Evolutionary conservation across 2,329 filamentous ascomycete genomes (phyloP), one percentile per base, ranked within the genome.

Genomic region (Mycosphaerelloides madeirae): DNA sequence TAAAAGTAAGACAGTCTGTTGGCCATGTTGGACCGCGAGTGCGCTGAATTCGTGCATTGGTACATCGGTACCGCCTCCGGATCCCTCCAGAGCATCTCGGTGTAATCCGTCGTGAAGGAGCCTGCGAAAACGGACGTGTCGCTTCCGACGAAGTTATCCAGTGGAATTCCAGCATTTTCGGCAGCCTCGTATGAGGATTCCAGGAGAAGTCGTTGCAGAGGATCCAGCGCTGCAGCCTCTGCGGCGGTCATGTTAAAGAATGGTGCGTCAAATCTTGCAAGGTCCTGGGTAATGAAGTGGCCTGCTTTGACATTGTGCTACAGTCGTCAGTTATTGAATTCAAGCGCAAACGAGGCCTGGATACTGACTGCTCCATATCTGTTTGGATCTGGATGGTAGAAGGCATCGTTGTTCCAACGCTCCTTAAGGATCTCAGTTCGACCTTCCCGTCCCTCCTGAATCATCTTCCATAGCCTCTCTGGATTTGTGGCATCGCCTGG

Each of bases 301-400:
- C 36, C 4, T 44, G 14, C 11, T 14, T 32, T 15, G 33, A 20
- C 13, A 39, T 31, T 11, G 41, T n/a, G 6, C 43, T 33, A 5
- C 48, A 44, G 11, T 44, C 48, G 29, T 50, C 43, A 25, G 31
- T 49, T 20, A 31, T 58, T 48, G 13, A 50, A 37, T 5, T 46
- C 31, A 12, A 53, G 39, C 28, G 49, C 48, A 35, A 52, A 52
- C 2, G 12, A 46, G 14, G n/a, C n/a, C n/a, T n/a, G 68, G 71
- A 3, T 67, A 15, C 7, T 33, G 31, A 8, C 6, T 6, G 31
- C n/a, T 8, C n/a, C n/a, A 7, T 18, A 37, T 14, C 29, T 32
- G 9, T n/a, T 19, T 41, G 31, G 38, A n/a, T 43, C 28, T 3
- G 34, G 46, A 29, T 55, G 41, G 34, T 55, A 50, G 43, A 41